Base-by-base conservation (phyloP, 352 stramenopile genomes). In the Achlya hypogyna region DNA sequence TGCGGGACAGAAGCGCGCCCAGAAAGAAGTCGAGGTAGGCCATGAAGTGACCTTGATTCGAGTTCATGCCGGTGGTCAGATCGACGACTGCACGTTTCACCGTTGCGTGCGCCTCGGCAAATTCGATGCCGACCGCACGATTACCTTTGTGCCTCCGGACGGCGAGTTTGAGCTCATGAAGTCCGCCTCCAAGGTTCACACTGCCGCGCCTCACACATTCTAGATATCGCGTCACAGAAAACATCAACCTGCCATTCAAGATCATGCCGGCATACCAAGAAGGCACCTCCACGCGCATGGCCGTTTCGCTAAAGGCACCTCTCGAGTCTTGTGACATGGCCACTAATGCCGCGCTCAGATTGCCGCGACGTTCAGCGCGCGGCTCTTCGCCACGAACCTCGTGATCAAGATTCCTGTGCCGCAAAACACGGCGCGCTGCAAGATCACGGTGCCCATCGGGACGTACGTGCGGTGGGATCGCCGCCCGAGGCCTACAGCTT, bases 121-220 rank as follows among this genome's bases (percentile, higher is more conserved):
- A 72, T 99, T 99, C 75, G 96, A 99, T 77, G 90, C 96, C 28
- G 97, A 99, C 71, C 81, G 78, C 52, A 92, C 80, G 34, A 99
- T 99, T 78, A 97, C 95, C 35, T 99, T 99, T 75, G 98, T 99
- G 69, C 97, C 97, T 6, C 97, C 96, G 0, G 96, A 99, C 78
- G 96, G 97, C 49, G 96, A 99, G 79, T 99, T 99, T 73, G 96
- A 99, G 78, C 79, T 99, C 51, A 99, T 99, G 97, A 94, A 96
- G 76, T 81, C 81, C 45, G 20, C 4, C 20, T 49, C 28, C 34
- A 28, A 20, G 20, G 2, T 4, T 28, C 5, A 9, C 16, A 29
- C 16, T 25, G 20, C 9, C n/a, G 63, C 3, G 20, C 47, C 42
- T 49, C 5, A 18, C 10, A 25, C 4, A 12, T 6, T 32, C 25